Evolutionary conservation across 2,329 filamentous ascomycete species (phyloP), one percentile per base, ranked within the genome.

Genomic region (Cytospora piceae): DNA sequence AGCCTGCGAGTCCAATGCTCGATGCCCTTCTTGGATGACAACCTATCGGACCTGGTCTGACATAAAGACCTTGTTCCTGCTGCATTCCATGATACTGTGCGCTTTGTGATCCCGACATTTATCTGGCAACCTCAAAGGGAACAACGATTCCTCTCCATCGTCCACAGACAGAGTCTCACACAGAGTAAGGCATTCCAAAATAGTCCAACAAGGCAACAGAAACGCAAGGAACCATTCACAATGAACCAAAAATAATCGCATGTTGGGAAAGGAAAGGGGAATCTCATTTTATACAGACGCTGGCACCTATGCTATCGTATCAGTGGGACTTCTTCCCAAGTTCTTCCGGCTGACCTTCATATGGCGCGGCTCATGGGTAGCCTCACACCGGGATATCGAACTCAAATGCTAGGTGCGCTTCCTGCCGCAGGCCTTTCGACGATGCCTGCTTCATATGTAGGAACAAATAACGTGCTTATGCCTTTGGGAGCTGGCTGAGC

Each of bases 401-500:
- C n/a, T 49, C n/a, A 49, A 7, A 49, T 49, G 46, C 46, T 49
- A 24, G n/a, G n/a, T 22, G 46, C 22, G 46, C 46, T 49, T 24
- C 46, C 46, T 24, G 20, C 24, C n/a, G 46, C 46, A 49, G 20
- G 46, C n/a, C n/a, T 8, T 12, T n/a, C n/a, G 46, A n/a, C 46
- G 20, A 14, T 14, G 58, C 52, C 31, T 32, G 20, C 39, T 51
- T 22, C 39, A 57, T 24, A 17, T 24, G 27, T 32, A 55, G 52
- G n/a, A 42, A n/a, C 29, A 54, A 55, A 52, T 7, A 14, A 9
- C 14, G 14, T 15, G 17, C 53, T 54, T 70, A 65, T 55, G 67
- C 70, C 64, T 74, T 72, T 29, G 72, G 71, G 63, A 87, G 76
- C 65, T 85, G 81, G 66, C 87, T 85, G 61, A 97, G 78, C 78